Evolutionary conservation across 805 yeast genomes (phyloP), one percentile per base, ranked within the genome.

Genomic region (Myxozyma melibiosi): DNA sequence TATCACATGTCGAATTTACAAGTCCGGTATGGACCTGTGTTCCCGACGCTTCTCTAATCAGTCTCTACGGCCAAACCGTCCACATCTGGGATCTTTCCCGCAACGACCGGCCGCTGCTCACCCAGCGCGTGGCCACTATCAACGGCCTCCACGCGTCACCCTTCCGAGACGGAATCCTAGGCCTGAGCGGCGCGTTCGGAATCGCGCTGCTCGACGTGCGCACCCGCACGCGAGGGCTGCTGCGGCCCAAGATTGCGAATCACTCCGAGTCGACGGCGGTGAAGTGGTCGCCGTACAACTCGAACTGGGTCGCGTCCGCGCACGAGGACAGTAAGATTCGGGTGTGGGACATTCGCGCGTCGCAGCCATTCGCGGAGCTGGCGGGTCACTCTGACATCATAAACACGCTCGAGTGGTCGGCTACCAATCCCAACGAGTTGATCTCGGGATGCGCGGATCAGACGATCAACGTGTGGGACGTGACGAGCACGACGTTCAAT

Each of bases 41-140:
- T 11, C 67, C 74, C 0, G 66, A 71, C 28, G 76, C 81, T 22
- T 75, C 82, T 2, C 70, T 90, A 52, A 71, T 86, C 28, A 76
- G 95, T 0, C 69, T 84, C 5, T 88, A 86, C 68, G 83, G 83
- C 55, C 85, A 86, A 58, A 81, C 85, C 55, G 63, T 91, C 13
- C 90, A 88, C 68, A 71, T 85, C 48, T 90, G 96, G 92, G 90
- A 90, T 64, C 68, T 79, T 57, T 70, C 84, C 62, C 74, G 85
- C 67, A 76, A 84, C 47, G 78, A 84, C 67, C 66, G 73, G 20
- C 95, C 95, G 2, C 70, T 82, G 9, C 70, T 82, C 46, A 81
- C 83, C 51, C 76, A 81, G 34, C 77, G 76, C 42, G 73, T 80
- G 18, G 88, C 88, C 0, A 68, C 84, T 2, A 65, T 72, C 11